Evolutionary conservation across 805 yeast genomes (phyloP).

Genomic region (Starmerella geochares): DNA sequence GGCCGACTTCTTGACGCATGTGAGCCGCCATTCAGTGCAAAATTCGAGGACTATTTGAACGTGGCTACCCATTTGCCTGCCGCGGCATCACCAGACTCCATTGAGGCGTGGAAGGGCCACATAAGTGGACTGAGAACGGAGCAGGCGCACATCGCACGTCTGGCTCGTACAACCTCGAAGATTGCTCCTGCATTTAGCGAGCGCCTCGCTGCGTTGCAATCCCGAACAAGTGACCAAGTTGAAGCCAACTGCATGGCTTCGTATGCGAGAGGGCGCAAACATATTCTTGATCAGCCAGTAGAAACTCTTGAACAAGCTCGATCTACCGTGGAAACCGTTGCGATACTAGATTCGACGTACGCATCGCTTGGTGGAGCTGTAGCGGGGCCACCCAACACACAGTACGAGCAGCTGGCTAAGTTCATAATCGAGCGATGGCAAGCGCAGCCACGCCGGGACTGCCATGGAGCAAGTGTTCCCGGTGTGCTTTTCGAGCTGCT

Average conservation of each 20-base stretch:
- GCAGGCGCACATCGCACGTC: neutral
- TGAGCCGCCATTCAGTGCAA: slow-evolving; percentile 8
- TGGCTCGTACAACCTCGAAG: neutral
- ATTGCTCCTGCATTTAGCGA: neutral
- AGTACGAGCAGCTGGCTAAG: slow-evolving; percentile 9
- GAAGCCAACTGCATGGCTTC: neutral
- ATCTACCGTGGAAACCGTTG: neutral
- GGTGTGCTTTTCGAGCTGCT: slow-evolving; percentile 9
- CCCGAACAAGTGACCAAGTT: neutral
- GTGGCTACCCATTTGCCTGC: neutral
- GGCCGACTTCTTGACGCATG: slow-evolving; percentile 13
- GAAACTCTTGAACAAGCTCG: neutral
- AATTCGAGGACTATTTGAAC: neutral
- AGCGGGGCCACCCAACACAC: neutral
- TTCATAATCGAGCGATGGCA: slow-evolving; percentile 3
- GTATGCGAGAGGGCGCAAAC: neutral
- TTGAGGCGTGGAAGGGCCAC: neutral
- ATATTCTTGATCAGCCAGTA: neutral
- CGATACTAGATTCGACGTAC: slow-evolving; percentile 2
- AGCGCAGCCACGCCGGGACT: neutral
- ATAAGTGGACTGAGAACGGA: neutral
- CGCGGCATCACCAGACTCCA: neutral
- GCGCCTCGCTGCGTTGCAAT: neutral
- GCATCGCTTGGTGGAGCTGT: slow-evolving; percentile 9
- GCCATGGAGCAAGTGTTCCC: neutral